Conservation (phyloP, 2,329 filamentous ascomycete genomes). For the Phaeosphaeriaceae sp. region DNA sequence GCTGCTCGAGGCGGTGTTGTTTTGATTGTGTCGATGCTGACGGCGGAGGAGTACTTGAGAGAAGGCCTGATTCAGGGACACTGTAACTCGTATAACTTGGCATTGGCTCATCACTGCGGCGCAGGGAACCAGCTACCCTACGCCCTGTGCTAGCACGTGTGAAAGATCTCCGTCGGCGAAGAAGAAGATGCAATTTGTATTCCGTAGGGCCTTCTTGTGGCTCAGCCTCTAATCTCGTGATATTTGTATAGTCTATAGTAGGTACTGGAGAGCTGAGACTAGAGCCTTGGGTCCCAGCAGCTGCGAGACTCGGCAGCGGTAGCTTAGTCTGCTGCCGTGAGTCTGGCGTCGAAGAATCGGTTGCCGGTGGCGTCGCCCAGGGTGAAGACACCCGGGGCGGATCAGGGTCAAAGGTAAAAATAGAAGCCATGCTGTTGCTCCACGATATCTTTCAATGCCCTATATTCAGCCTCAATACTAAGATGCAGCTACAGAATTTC, state of each 20-base stretch:
- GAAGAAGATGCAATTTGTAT: conserved; percentile 91
- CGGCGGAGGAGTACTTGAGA: conserved; percentile 46
- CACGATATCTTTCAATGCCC: no score
- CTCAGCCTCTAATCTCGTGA: conserved; percentile 83
- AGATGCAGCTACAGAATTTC: background rate
- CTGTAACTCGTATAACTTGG: conserved; percentile 31
- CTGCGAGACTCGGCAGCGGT: conserved; percentile 16
- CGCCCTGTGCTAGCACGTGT: conserved; percentile 71
- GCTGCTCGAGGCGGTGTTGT: conserved; percentile 83
- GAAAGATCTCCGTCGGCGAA: conserved; percentile 79
- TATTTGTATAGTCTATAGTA: conserved; percentile 43
- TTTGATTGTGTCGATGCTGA: conserved; percentile 70
- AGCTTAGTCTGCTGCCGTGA: conserved; percentile 23
- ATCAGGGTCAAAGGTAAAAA: conserved; percentile 93
- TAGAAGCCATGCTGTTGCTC: conserved; percentile 74
- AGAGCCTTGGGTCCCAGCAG: conserved; percentile 7
- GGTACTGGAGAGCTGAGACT: conserved; percentile 6
- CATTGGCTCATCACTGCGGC: conserved; percentile 46
- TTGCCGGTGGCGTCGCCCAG: conserved; percentile 71
- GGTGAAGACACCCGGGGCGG: conserved; percentile 88
- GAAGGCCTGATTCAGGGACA: conserved; percentile 37
- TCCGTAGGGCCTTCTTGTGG: conserved; percentile 94
- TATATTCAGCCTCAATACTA: no score
- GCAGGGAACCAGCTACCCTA: conserved; percentile 59
- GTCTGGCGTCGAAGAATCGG: conserved; percentile 19